Conservation (phyloP, 306 rosid species). For the Ormosia semicastrata region DNA sequence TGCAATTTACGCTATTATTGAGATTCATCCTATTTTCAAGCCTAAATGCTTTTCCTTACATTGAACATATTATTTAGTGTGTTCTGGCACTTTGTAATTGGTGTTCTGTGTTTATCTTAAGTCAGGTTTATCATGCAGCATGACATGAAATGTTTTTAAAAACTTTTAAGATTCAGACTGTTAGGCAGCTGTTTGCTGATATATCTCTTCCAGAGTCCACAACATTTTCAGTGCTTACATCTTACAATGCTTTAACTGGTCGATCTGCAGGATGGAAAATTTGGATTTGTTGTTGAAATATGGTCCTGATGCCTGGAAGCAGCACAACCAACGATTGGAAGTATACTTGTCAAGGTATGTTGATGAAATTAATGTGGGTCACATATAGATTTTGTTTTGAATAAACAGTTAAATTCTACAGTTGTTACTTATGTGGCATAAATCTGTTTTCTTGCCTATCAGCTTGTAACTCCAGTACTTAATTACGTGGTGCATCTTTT, state of each 20-base stretch:
- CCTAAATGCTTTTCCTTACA: background rate
- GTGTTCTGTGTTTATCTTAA: background rate
- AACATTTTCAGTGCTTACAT: background rate
- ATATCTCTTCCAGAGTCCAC: background rate
- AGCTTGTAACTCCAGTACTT: background rate
- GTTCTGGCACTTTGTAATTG: background rate
- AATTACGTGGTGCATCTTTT: background rate
- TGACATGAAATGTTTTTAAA: background rate
- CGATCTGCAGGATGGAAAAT: slow-evolving; percentile 75
- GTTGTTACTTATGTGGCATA: background rate
- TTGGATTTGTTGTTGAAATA: slow-evolving; percentile 78
- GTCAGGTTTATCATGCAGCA: background rate
- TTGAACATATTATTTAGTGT: background rate
- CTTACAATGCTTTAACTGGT: slow-evolving; percentile 18
- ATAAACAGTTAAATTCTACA: background rate
- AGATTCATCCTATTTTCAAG: background rate
- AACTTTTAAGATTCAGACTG: background rate
- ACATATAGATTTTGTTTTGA: background rate
- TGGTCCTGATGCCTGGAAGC: slow-evolving; percentile 89
- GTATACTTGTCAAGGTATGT: slow-evolving; percentile 73
- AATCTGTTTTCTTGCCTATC: background rate
- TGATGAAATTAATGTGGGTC: background rate
- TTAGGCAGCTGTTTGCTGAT: background rate
- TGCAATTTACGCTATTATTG: background rate
- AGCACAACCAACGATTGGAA: slow-evolving; percentile 74